These are phyloP conservation scores for Saccharomycopsis schoenii DNA, from an alignment of 805 yeast species.

Conservation along the genomic window DNA sequence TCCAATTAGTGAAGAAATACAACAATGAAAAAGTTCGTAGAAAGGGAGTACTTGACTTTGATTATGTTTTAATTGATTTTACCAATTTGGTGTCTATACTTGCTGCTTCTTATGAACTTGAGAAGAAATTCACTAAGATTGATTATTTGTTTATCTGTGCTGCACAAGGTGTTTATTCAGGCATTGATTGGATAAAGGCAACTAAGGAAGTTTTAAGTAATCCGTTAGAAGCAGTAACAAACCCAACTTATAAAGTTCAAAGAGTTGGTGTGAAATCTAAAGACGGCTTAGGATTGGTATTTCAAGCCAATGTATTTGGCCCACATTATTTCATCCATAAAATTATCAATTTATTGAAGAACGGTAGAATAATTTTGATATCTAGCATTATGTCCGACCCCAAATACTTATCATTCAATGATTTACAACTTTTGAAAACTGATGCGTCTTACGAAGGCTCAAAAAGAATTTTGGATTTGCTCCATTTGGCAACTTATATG, in stretches of 20 bases:
- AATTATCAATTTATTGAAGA: constrained; percentile 42
- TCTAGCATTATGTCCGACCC: constrained; percentile 77
- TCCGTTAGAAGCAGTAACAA: constrained; percentile 79
- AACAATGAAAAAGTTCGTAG: constrained; percentile 32
- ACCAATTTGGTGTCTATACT: constrained; percentile 79
- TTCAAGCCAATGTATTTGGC: constrained; percentile 95
- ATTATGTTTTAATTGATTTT: constrained; percentile 83
- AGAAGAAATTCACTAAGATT: constrained; percentile 50
- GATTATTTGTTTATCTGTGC: constrained; percentile 83
- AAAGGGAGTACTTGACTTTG: constrained; percentile 62
- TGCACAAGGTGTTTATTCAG: constrained; percentile 79
- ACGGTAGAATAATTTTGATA: constrained; percentile 64
- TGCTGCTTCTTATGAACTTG: constrained; percentile 62
- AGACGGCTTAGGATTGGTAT: constrained; percentile 80
- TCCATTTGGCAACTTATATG: constrained; percentile 64
- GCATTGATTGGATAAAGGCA: constrained; percentile 82
- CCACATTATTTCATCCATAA: constrained; percentile 79
- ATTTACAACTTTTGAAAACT: constrained; percentile 57
- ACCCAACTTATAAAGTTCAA: constrained; percentile 80
- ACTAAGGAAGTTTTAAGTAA: constrained; percentile 49
- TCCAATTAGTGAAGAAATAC: constrained; percentile 43
- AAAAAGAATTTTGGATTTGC: constrained; percentile 72
- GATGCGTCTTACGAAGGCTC: constrained; percentile 83
- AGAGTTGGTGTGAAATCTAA: constrained; percentile 60
- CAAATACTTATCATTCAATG: constrained; percentile 60